Percentiles rank a stretch among this genome's conserved stretches.
Evolutionary conservation across 768 basidiomycete species (phyloP).

Genomic region (Boletellus ananas): DNA sequence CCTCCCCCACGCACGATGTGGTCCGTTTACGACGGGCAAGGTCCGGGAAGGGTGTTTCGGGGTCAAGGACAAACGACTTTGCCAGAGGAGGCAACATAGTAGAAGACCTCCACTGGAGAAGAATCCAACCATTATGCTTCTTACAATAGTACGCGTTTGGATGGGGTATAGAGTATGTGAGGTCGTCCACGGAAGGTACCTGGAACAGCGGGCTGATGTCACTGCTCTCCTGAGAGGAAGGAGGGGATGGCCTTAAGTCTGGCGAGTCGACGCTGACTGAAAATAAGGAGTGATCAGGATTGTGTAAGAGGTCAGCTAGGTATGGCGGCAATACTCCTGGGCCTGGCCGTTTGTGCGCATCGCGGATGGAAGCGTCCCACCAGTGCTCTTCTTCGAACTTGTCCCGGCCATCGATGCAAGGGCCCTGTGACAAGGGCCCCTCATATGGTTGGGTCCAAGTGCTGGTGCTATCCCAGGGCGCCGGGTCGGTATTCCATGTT

Average conservation of each 20-base stretch:
- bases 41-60: constrained; percentile 51
- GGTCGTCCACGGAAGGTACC: constrained; percentile 57
- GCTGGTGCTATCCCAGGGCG: constrained; percentile 24
- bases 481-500: constrained; percentile 17
- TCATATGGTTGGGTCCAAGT: constrained; percentile 24
- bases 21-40: constrained; percentile 45
- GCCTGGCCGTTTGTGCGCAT: constrained; percentile 53
- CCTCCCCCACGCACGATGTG: constrained; percentile 51
- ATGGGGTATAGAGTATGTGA: constrained; percentile 70
- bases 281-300: constrained; percentile 69
- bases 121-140: constrained; percentile 79
- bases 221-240: constrained; percentile 19
- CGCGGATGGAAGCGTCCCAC: constrained; percentile 58
- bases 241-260: constrained; percentile 25
- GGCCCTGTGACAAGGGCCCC: constrained; percentile 25
- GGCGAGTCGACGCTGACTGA: constrained; percentile 47
- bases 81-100: constrained; percentile 59
- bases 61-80: constrained; percentile 43
- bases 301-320: constrained; percentile 63
- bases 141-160: constrained; percentile 81
- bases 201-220: constrained; percentile 13
- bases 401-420: constrained; percentile 57
- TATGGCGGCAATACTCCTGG: constrained; percentile 66
- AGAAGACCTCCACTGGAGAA: constrained; percentile 67
- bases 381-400: constrained; percentile 60